Evolutionary conservation across 1,284 basidiomycete species (phyloP), one percentile per base, ranked within the genome.

Genomic region (Laetiporus sulphureus): DNA sequence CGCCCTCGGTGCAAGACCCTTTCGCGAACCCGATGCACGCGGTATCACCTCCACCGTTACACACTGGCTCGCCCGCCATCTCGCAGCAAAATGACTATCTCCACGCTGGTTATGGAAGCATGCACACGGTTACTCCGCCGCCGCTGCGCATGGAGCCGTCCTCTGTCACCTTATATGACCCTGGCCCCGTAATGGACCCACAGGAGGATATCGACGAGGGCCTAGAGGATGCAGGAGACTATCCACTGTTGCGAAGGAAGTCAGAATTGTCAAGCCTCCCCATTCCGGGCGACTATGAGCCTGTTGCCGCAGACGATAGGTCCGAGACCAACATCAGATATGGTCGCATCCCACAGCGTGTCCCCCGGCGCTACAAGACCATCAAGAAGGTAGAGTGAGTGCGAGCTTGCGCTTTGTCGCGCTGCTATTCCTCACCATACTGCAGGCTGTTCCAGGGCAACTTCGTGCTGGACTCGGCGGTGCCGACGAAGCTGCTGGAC

Each of bases 361-460:
- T 94, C 2, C 83, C 91, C 2, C 68, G 92, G 42, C 69, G 92
- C 42, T 84, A 92, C 71, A 91, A 91, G 68, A 95, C 92, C 0
- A 82, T 91, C 60, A 95, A 95, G 69, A 80, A 78, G 56, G 82
- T 92, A 49, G 83, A 85, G 76, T 82, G 52, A 69, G 75, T 73
- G 20, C 10, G 11, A 5, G 22, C 1, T 43, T 38, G 15, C 40
- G 32, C 38, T 36, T 20, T 31, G 36, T 39, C 34, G 18, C 38
- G 24, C 5, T 30, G 25, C 7, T 23, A 36, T 11, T 19, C 7
- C 19, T 38, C 13, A 32, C 32, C 30, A 23, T 10, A 38, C 2
- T 25, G 7, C 37, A 83, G 82, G 50, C 69, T 95, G n/a, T 92
- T 89, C 65, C 83, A 89, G 49, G 92, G 92, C 2, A 93, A 96